phyloP scores from a whole-genome alignment of 805 yeast genomes.

The Jamesozyma lodderae region DNA sequence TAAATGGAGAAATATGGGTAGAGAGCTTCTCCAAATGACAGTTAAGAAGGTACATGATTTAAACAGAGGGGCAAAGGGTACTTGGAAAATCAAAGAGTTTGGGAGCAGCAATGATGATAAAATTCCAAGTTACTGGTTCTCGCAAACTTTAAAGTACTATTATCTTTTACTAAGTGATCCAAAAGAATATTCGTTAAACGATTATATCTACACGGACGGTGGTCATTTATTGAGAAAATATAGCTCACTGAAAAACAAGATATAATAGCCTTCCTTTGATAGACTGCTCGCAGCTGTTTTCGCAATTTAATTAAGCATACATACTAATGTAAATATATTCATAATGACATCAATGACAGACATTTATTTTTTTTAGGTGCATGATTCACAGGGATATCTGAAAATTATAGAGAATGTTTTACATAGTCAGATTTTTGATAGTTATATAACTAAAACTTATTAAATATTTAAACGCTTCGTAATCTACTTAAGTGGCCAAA shows the following conservation, averaged over 20 bases:
- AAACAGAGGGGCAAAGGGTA: constrained; percentile 33
- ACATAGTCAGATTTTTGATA: too few relatives aligned
- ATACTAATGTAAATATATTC: too few relatives aligned
- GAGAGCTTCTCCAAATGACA: constrained; percentile 38
- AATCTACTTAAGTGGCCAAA: constrained; percentile 29
- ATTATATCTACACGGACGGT: constrained; percentile 50
- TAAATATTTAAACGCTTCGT: constrained; percentile 17
- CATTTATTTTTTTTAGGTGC: too few relatives aligned
- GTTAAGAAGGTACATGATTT: constrained; percentile 22
- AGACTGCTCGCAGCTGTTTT: too few relatives aligned
- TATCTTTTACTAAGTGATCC: constrained; percentile 41
- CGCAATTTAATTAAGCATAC: too few relatives aligned
- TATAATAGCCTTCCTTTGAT: too few relatives aligned
- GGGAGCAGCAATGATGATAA: constrained; percentile 18
- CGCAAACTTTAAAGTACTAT: constrained; percentile 51
- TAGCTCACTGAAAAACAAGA: too few relatives aligned
- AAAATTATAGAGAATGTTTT: too few relatives aligned
- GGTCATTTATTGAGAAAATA: constrained; percentile 46
- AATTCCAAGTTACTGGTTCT: constrained; percentile 46
- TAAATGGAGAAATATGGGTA: constrained; percentile 48
- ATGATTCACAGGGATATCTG: too few relatives aligned
- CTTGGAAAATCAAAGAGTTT: constrained; percentile 31
- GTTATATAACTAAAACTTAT: too few relatives aligned
- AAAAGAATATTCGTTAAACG: constrained; percentile 38
- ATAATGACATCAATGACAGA: too few relatives aligned